Base-by-base conservation (phyloP, 2,329 filamentous ascomycete species). In the Ophiocordyceps camponoti-leonardi region DNA sequence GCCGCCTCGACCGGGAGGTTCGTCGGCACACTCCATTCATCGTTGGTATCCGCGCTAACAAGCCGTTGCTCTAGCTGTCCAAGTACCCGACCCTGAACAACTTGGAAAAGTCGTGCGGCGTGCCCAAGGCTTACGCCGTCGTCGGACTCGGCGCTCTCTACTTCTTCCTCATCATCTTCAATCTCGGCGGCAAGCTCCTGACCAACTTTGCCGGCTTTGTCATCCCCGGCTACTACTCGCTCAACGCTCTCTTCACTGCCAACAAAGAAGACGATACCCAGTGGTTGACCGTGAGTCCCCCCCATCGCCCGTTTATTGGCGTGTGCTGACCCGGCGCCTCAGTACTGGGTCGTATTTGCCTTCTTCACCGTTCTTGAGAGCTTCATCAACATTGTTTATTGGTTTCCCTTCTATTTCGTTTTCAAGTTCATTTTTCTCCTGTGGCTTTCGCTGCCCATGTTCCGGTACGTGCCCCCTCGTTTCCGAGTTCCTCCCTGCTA, bases 341-440 rank as follows among this genome's bases (percentile, higher is more conserved):
- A 85, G 81, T 93, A 93, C 72, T 93, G 85, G 85, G 83, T 93
- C 49, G 82, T 86, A 50, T 92, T 85, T 60, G 71, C 84, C 46
- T 81, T 85, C 67, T 78, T 92, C 67, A 87, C 82, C 50, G 83
- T 92, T 44, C 61, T 86, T 56, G 86, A 93, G 75, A 87, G 83
- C 65, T 74, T 83, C 50, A 68, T 93, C 59, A 87, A 75, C 67
- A 83, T 86, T 51, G 83, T 90, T 51, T 92, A 92, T 76, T 93
- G 85, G 85, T 86, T 93, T 73, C 83, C 92, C 61, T 98, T 98
- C 73, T 98, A 98, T 83, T 98, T 86, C 70, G 90, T 88, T 63
- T 96, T 98, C 83, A 98, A 98, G 78, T 95, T 98, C 63, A 72
- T 93, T 61, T 83, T 96, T 65, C 76, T 96, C 58, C 81, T 98